Base-by-base conservation (phyloP, 2,329 filamentous ascomycete species). In the Periconia sp. region DNA sequence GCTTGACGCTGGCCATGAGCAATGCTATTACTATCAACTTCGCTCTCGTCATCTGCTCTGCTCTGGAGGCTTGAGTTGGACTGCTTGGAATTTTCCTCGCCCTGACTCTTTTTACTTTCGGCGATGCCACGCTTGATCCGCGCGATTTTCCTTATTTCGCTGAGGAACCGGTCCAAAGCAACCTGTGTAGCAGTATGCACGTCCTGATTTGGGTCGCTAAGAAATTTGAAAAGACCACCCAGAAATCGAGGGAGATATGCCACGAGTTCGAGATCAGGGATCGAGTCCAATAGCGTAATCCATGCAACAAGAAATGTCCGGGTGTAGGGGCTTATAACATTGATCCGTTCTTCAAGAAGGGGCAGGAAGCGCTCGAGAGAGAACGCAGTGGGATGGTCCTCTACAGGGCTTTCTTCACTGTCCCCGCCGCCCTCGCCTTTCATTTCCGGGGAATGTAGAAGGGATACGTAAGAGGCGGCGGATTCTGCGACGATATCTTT, bases 401-500 rank as follows among this genome's bases (percentile, higher is more conserved):
- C 50, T 30, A 60, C 61, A 0, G 60, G 57, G 17, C 58, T 60
- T 9, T 62, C 54, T 27, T 61, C 53, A 1, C 62, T 63, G 9
- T 65, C 58, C 17, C 54, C 50, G 13, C 55, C 54, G 7, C 54
- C 52, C 45, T 81, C 78, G 57, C 80, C 80, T 10, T 79, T 74
- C 8, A 79, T 72, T 44, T 84, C 82, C 43, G 82, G 77, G 1
- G 83, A 76, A 59, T 95, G 89, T 20, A 99, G 79, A 10, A 97
- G 84, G 0, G 94, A 97, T 7, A 97, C 87, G 72, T 99, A 99
- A 5, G 92, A 94, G 42, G 93, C 90, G 14, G 93, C 92, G 6
- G 92, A 96, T 75, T 97, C 93, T 2, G 92, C 90, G 3, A 97
- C 92, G 56, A 97, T 96, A 66, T 97, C 92, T 75, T 97, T 97